Percentiles rank a stretch among this genome's conserved stretches.
Conservation (phyloP, 306 rosid species). For the Lathyrus oleraceus region DNA sequence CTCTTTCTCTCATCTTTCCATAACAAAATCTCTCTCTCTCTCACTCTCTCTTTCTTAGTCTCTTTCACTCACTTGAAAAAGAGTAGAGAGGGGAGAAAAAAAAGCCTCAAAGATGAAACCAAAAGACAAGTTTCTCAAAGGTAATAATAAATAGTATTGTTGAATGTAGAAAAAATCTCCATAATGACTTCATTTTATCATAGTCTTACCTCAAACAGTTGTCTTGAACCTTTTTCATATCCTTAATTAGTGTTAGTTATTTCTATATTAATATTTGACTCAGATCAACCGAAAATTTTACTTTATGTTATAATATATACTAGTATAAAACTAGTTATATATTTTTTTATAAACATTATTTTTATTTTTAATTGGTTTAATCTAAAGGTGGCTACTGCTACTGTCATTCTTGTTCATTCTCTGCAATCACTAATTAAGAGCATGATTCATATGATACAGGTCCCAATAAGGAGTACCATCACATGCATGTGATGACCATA, state of each 20-base stretch:
- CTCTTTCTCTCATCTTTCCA: slow-evolving; percentile 28
- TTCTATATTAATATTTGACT: no score
- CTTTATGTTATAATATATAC: slow-evolving; percentile 32
- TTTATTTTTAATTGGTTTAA: slow-evolving; percentile 15
- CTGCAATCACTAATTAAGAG: slow-evolving; percentile 39
- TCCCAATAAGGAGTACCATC: slow-evolving; percentile 22
- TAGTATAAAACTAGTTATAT: neutral
- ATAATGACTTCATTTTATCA: slow-evolving; percentile 1
- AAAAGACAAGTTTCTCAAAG: slow-evolving; percentile 49
- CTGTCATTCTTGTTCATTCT: slow-evolving; percentile 46
- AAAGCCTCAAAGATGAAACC: slow-evolving; percentile 49
- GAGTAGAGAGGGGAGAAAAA: slow-evolving; percentile 8
- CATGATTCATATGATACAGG: slow-evolving; percentile 46
- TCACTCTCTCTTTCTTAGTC: slow-evolving; percentile 12
- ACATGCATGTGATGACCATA: slow-evolving; percentile 40
- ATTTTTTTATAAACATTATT: neutral
- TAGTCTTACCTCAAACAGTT: slow-evolving; percentile 4
- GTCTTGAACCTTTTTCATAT: slow-evolving; percentile 25
- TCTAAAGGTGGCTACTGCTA: slow-evolving; percentile 45
- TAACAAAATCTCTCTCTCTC: slow-evolving; percentile 1
- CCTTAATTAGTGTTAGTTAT: slow-evolving; percentile 28
- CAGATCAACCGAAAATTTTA: slow-evolving; percentile 17
- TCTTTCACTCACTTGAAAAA: slow-evolving; percentile 29
- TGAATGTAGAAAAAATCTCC: slow-evolving; percentile 30
- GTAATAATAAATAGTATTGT: slow-evolving; percentile 43